Percentiles rank a stretch among this genome's conserved stretches.
Conservation (phyloP, 1,284 basidiomycete species). For the Cutaneotrichosporon sp. region DNA sequence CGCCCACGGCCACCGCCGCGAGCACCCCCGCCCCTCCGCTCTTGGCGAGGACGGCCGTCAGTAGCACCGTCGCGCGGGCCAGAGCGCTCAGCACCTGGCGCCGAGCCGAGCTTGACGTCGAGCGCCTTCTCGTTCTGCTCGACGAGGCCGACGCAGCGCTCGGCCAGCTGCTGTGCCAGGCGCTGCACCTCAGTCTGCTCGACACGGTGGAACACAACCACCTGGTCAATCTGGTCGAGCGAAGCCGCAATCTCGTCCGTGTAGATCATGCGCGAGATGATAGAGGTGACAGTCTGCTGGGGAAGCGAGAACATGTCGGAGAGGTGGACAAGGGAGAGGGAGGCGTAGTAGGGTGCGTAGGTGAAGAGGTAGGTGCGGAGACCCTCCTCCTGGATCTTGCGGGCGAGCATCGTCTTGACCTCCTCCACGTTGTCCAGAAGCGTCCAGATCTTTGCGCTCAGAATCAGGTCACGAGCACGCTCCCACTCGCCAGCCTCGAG, state of each 20-base stretch:
- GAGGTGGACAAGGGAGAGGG: slow-evolving; percentile 81
- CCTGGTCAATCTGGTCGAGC: slow-evolving; percentile 81
- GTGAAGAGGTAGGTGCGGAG: slow-evolving; percentile 96
- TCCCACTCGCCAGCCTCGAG: slow-evolving; percentile 97
- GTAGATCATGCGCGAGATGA: slow-evolving; percentile 99
- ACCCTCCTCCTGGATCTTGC: slow-evolving; percentile 97
- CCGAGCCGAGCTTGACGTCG: slow-evolving; percentile 77
- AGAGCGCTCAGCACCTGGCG: slow-evolving; percentile 59
- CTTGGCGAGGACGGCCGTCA: slow-evolving; percentile 40
- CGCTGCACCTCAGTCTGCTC: slow-evolving; percentile 88
- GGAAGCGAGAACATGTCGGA: slow-evolving; percentile 84
- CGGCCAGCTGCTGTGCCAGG: slow-evolving; percentile 80
- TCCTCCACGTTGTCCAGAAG: slow-evolving; percentile 82
- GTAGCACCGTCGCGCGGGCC: slow-evolving; percentile 55
- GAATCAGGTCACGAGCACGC: slow-evolving; percentile 84
- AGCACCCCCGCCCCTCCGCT: slow-evolving; percentile 42
- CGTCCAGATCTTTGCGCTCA: slow-evolving; percentile 97
- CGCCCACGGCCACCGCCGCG: slow-evolving; percentile 34
- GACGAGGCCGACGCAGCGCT: slow-evolving; percentile 81
- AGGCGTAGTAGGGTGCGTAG: slow-evolving; percentile 92
- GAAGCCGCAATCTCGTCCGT: slow-evolving; percentile 92
- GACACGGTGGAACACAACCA: slow-evolving; percentile 84
- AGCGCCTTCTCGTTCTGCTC: slow-evolving; percentile 95
- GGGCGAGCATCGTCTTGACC: slow-evolving; percentile 91
- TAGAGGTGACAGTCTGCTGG: slow-evolving; percentile 75